Base-by-base conservation (phyloP, 495 filamentous ascomycete genomes). In the Hypoxylon fragiforme region DNA sequence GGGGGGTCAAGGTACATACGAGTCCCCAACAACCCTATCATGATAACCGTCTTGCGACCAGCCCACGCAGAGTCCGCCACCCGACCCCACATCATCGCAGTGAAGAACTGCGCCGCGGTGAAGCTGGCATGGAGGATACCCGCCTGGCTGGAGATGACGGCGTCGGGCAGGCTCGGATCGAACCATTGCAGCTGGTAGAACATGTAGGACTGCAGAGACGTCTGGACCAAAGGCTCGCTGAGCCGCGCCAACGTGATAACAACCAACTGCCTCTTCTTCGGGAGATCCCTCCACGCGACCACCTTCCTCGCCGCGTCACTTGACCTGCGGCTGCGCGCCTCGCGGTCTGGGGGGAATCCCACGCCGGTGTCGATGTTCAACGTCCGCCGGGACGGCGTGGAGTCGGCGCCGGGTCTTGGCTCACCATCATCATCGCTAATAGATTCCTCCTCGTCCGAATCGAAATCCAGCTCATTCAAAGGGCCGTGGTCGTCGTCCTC, bases 61-160 rank as follows among this genome's bases (percentile, higher is more conserved):
- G 82, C 80, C 67, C 76, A 76, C 42, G 82, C 78, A 2, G 83
- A 82, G 70, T 94, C 89, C 2, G 89, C 86, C 20, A 87, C 71
- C 1, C 86, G 79, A 3, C 90, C 90, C 90, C 90, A 94, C 16
- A 89, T 65, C 67, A 95, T 89, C n/a, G 87, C 88, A 1, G 90
- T 92, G 19, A 89, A 75, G 67, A 91, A 91, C 72, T 95, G 90
- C 5, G 88, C 87, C 4, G 85, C 87, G 0, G 89, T 89, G 65
- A 94, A 95, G 52, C 82, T 82, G 26, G 86, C 88, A 55, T 89
- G 85, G 34, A 95, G 75, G 22, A 92, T 78, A 40, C 90, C 90
- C 2, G 87, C 89, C 57, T 92, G 90, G 16, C 79, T 81, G 6
- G 90, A 82, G 51, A 94, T 89, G 30, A 81, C 79, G 0, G 86